These are phyloP conservation scores for Rhododendron mucronatum DNA, from an alignment of 148 eudicot species.

Conservation along the genomic window DNA sequence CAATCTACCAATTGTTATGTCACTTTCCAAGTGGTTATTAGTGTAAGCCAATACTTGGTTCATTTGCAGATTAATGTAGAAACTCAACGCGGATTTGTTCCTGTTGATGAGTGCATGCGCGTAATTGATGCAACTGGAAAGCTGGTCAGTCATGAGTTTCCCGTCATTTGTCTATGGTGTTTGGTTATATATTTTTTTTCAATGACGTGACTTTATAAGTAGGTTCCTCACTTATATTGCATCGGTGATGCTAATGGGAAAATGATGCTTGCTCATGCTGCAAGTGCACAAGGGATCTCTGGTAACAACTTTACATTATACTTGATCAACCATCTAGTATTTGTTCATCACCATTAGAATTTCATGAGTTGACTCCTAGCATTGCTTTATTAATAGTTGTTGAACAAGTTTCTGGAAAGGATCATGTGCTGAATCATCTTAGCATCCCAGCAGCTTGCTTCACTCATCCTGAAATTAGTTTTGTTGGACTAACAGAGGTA, in stretches of 20 bases:
- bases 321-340: background rate
- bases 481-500: conserved; percentile 96
- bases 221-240: conserved; percentile 96
- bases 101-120: conserved; percentile 96
- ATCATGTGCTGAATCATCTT: conserved; percentile 87
- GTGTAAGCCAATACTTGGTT: background rate
- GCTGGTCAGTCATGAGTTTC: conserved; percentile 35
- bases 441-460: conserved; percentile 99
- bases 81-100: conserved; percentile 92
- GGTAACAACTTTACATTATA: conserved; percentile 34
- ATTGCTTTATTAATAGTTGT: conserved; percentile 52
- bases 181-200: background rate
- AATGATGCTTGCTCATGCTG: conserved; percentile 99
- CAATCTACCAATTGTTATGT: background rate
- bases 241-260: conserved; percentile 99
- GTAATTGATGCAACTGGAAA: conserved; percentile 87
- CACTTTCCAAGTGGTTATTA: background rate
- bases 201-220: conserved; percentile 15
- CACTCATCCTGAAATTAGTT: conserved; percentile 99
- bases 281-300: conserved; percentile 99
- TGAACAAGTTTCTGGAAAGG: conserved; percentile 90
- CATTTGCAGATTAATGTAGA: conserved; percentile 72
- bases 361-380: conserved; percentile 15
- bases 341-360: background rate
- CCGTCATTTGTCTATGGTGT: conserved; percentile 4